A percentile compares a stretch with the other conserved stretches of the same genome.
Conservation (phyloP, 257 asterid species). For the Thymus quinquecostatus region DNA sequence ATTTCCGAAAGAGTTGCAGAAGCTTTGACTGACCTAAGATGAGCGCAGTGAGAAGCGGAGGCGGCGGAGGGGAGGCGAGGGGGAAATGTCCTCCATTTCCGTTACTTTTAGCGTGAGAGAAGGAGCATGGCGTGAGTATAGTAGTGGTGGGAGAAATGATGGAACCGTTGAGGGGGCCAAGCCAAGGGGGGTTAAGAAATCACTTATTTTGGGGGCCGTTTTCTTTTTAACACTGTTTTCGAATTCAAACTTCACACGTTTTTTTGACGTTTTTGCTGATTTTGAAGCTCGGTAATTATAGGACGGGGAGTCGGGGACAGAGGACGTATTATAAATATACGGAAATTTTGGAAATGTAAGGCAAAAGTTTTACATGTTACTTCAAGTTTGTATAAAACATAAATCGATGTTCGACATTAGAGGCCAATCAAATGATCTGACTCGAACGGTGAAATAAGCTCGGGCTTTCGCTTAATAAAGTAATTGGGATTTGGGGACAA, state of each 20-base stretch:
- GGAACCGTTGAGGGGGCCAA: conserved; percentile 20
- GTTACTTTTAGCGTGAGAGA: neutral
- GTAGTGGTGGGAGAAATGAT: conserved; percentile 25
- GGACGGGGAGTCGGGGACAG: no score
- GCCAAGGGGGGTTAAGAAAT: conserved; percentile 14
- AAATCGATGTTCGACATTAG: no score
- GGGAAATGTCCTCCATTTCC: neutral
- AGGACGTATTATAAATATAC: no score
- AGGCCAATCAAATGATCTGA: neutral
- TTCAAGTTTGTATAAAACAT: no score
- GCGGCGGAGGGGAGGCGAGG: conserved; percentile 10
- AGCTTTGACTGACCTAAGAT: conserved; percentile 60
- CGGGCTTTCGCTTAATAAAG: neutral
- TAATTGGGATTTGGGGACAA: neutral
- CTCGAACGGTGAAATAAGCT: neutral
- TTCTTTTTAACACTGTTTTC: neutral
- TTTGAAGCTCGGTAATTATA: no score
- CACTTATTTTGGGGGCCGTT: conserved; percentile 32
- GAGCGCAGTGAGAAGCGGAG: conserved; percentile 51
- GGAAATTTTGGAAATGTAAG: no score
- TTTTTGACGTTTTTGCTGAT: no score
- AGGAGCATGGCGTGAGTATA: conserved; percentile 14
- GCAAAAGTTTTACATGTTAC: no score
- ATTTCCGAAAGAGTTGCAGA: conserved; percentile 8
- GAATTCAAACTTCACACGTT: neutral